Evolutionary conservation across 2,329 filamentous ascomycete species (phyloP), one percentile per base, ranked within the genome.

Genomic region (Aureobasidium sp.): DNA sequence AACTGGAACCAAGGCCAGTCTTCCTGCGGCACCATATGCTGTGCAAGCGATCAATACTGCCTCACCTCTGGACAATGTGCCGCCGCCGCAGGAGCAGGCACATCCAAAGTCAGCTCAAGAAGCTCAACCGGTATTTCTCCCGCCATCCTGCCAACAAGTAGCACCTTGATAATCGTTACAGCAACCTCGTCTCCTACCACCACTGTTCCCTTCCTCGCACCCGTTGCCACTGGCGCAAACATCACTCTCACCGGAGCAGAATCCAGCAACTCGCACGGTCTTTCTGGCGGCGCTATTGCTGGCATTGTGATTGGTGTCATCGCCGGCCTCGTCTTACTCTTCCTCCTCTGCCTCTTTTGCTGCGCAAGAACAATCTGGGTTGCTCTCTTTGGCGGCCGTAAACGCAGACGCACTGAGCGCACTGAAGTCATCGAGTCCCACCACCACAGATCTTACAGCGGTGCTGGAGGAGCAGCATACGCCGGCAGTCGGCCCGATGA

Each of bases 261-360:
- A 29, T 65, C 65, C 1, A 61, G 42, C 49, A 67, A 67, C 33
- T 68, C 66, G 12, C 68, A 72, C 60, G 72, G 74, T 22, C 80
- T 92, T 60, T 89, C 85, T 68, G 82, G 80, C 47, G 89, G 88
- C 58, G 89, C 87, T 63, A 92, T 92, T 68, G 89, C 89, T 17
- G 89, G 89, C 64, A 92, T 92, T 68, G 89, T 92, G 66, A 86
- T 92, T 61, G 89, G 89, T 65, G 82, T 84, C 12, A 79, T 92
- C 53, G 81, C 82, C 15, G 89, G 87, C 64, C 78, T 91, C 39
- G 74, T 81, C 44, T 77, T 92, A 2, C 81, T 92, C 24, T 76
- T 87, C 5, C 80, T 89, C 8, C 75, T 91, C 69, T 91, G 87
- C 78, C 85, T 89, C 76, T 91, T 85, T 80, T 90, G 87, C 77